Evolutionary conservation across 345 rosid genomes (phyloP).

Genomic region (Fremontodendron californicum): DNA sequence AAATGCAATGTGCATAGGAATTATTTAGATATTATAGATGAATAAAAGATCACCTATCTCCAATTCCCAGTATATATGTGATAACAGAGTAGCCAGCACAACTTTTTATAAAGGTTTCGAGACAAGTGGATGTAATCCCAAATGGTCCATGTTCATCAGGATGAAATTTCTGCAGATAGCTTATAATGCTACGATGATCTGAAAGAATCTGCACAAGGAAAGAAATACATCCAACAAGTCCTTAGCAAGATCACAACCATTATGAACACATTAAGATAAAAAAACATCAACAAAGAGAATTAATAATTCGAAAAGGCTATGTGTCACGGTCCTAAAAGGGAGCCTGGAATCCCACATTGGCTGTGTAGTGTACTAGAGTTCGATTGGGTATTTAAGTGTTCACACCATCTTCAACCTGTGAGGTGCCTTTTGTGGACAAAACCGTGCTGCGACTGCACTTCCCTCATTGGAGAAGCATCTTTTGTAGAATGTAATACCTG

Average conservation of each 20-base stretch:
- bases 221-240: neutral
- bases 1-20: neutral
- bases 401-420: neutral
- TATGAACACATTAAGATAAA: neutral
- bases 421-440: neutral
- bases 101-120: conserved; percentile 93
- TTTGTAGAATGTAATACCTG: conserved; percentile 47
- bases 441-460: neutral
- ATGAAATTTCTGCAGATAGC: conserved; percentile 93
- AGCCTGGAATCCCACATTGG: neutral
- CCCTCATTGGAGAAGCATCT: conserved; percentile 6
- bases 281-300: neutral
- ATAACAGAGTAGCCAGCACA: conserved; percentile 99
- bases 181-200: conserved; percentile 88
- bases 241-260: conserved; percentile 8
- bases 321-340: neutral
- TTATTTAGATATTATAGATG: neutral
- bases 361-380: neutral
- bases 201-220: conserved; percentile 65
- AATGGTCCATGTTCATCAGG: conserved; percentile 95
- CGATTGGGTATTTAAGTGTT: neutral
- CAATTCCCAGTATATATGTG: conserved; percentile 94
- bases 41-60: conserved; percentile 64
- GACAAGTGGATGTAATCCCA: conserved; percentile 92
- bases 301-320: neutral